Base-by-base conservation (phyloP, 2,329 filamentous ascomycete species). In the Pseudocercospora musae region DNA sequence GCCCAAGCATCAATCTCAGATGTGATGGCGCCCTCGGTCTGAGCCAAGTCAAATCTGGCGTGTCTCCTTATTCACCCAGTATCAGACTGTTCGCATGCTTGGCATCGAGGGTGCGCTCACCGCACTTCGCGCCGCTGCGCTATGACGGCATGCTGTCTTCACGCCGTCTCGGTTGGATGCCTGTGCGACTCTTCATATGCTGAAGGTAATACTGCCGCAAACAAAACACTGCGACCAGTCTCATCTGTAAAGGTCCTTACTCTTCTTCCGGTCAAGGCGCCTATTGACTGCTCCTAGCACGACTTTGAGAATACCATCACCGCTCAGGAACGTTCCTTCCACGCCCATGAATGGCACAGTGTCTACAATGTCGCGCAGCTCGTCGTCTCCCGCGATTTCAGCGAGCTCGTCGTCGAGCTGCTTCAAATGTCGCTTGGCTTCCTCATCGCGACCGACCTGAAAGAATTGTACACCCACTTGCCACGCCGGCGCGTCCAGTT, bases 391-490 rank as follows among this genome's bases (percentile, higher is more conserved):
- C n/a, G 77, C 71, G 29, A 84, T 71, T 46, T 83, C 80, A 1
- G 77, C 79, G 37, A 95, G 78, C 3, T 84, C 84, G 74, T 97
- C 90, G 72, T 98, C 94, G 7, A 98, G 81, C 52, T 87, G 82
- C 68, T 84, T 79, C 42, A 98, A 80, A 59, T 89, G 86, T 67
- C 81, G 77, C 1, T 82, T 81, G 0, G 93, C 94, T 0, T 76
- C 79, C 0, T 78, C 72, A 69, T 96, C 91, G 55, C 85, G 82
- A 60, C 95, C 94, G 49, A 98, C 90, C 77, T 97, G 94, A 81
- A 98, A 96, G 80, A 98, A 98, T 75, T 98, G 94, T 60, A 98
- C 86, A 33, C 94, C 94, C 8, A 97, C 81, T 78, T 98, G 95
- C 81, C 90, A 90, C 0, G 87, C 83, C 3, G 89, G 86, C 0